phyloP scores from a whole-genome alignment of 768 basidiomycete species.

The Lentinus tigrinus region DNA sequence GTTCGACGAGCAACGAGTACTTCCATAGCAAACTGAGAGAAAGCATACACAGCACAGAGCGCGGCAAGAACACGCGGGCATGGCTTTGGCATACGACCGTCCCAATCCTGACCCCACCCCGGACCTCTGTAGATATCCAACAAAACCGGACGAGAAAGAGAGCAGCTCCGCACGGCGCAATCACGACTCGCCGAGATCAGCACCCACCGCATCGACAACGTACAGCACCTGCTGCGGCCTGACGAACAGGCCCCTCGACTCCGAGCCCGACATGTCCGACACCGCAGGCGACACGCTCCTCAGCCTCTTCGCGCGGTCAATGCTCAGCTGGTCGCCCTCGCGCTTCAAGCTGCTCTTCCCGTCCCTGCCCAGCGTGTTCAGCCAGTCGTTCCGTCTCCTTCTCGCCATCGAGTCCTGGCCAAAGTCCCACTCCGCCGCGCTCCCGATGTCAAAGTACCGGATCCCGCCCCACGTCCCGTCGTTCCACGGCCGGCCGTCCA shows the following conservation, averaged over 20 bases:
- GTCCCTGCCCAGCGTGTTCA: conserved; percentile 35
- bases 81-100: too few species aligned
- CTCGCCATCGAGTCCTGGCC: conserved; percentile 45
- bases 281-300: conserved; percentile 66
- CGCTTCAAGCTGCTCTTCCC: conserved; percentile 41
- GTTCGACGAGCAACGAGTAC: not conserved
- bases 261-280: conserved; percentile 56
- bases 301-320: conserved; percentile 54
- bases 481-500: conserved; percentile 76
- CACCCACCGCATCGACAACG: conserved; percentile 79
- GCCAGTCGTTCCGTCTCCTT: conserved; percentile 38
- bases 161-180: not conserved
- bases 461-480: conserved; percentile 83
- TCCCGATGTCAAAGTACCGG: conserved; percentile 79
- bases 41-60: not conserved
- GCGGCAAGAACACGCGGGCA: not conserved
- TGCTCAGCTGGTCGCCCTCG: conserved; percentile 55
- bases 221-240: conserved; percentile 85
- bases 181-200: conserved; percentile 58
- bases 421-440: conserved; percentile 64
- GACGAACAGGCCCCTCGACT: conserved; percentile 77
- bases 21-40: not conserved
- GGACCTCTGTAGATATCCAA: not conserved
- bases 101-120: too few species aligned
- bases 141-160: not conserved